Percentiles rank a stretch among this genome's conserved stretches.
Evolutionary conservation across 495 filamentous ascomycete species (phyloP).

Genomic region (Penicillium samsonianum): DNA sequence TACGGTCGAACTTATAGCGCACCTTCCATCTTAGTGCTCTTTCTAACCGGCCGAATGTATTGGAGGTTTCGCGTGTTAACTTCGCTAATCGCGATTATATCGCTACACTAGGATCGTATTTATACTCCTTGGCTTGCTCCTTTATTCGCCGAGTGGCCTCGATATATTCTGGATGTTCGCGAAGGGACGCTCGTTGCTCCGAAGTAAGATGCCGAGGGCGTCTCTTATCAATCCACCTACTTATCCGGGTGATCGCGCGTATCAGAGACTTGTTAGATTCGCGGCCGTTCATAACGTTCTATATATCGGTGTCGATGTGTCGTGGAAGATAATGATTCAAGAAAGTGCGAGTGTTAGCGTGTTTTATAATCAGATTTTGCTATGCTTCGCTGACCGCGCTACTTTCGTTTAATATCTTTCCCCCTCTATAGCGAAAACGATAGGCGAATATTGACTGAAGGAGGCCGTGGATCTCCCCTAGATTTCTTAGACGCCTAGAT

Average conservation of each 20-base stretch:
- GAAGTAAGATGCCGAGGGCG: constrained; percentile 32
- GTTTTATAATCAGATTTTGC: constrained; percentile 43
- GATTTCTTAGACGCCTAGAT: constrained; percentile 21
- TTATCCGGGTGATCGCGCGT: constrained; percentile 35
- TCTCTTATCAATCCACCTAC: constrained; percentile 37
- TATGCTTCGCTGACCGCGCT: constrained; percentile 37
- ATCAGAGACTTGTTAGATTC: constrained; percentile 32
- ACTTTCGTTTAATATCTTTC: constrained; percentile 27
- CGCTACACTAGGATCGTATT: constrained; percentile 7
- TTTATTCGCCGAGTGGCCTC: constrained; percentile 4
- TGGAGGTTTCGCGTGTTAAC: constrained; percentile 15
- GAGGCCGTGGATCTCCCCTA: constrained; percentile 29
- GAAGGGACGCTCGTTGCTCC: constrained; percentile 30
- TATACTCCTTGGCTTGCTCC: constrained; percentile 12
- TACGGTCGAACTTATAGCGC: constrained; percentile 24
- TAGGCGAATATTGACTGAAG: constrained; percentile 25
- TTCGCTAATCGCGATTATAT: constrained; percentile 13
- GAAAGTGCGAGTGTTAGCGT: constrained; percentile 33
- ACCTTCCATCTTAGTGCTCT: constrained; percentile 15
- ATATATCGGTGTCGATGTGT: constrained; percentile 35
- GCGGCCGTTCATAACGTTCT: constrained; percentile 32
- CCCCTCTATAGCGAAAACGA: constrained; percentile 24
- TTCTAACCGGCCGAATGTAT: too few species aligned
- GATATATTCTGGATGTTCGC: constrained; percentile 23
- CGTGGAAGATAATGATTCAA: too few species aligned